phyloP scores from a whole-genome alignment of 148 eudicot genomes.

The Tetragonia tetragonoides region DNA sequence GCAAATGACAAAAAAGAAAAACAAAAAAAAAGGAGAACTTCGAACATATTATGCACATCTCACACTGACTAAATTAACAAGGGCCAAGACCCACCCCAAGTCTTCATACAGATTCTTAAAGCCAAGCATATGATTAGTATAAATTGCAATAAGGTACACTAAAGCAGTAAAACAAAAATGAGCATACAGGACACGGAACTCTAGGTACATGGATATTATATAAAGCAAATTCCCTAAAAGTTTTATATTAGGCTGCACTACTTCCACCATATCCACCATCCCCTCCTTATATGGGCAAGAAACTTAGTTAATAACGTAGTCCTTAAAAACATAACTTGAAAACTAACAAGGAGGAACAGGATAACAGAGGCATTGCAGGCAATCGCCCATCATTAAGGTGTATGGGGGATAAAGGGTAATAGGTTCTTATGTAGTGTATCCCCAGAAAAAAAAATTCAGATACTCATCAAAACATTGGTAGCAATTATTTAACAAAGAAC shows the following conservation, averaged over 20 bases:
- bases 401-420: not conserved
- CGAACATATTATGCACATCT: not conserved
- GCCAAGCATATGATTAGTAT: not conserved
- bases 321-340: too few species aligned
- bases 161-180: not conserved
- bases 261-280: too few species aligned
- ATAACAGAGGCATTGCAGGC: not conserved
- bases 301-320: too few species aligned
- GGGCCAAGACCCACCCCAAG: not conserved
- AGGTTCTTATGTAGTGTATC: not conserved
- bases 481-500: not conserved
- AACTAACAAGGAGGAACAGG: not conserved
- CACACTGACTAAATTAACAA: not conserved
- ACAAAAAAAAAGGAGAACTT: not conserved
- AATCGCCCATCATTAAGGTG: not conserved
- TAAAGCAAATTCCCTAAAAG: too few species aligned
- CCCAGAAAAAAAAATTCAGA: not conserved
- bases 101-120: not conserved
- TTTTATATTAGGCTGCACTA: too few species aligned
- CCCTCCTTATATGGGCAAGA: too few species aligned
- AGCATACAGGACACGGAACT: not conserved
- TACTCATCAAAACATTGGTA: not conserved
- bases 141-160: not conserved
- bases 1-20: not conserved
- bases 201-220: not conserved